phyloP scores from a whole-genome alignment of 1,139 yeast genomes.

The Scheffersomyces segobiensis region DNA sequence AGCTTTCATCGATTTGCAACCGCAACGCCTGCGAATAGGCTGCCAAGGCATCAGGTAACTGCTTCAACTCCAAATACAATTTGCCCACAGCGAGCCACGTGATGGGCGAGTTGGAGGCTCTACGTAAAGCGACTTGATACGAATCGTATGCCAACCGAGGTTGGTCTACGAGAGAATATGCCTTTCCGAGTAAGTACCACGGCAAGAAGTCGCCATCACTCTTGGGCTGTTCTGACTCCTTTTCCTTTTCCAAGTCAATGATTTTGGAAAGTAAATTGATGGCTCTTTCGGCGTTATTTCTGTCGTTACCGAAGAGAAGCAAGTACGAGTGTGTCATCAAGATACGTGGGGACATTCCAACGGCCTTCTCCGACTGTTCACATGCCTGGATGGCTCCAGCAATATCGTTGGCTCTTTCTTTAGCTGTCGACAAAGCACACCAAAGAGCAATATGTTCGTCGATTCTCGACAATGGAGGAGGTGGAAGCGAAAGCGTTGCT shows the following conservation, averaged over 20 bases:
- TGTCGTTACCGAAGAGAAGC: conserved; percentile 29
- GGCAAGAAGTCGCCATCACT: conserved; percentile 53
- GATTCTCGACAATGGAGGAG: conserved; percentile 45
- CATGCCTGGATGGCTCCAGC: conserved; percentile 50
- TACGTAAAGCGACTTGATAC: conserved; percentile 56
- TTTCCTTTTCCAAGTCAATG: conserved; percentile 28
- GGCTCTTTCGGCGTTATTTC: conserved; percentile 36
- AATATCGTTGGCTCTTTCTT: conserved; percentile 50
- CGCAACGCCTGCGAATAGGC: conserved; percentile 68
- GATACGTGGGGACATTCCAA: conserved; percentile 47
- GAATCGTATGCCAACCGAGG: conserved; percentile 58
- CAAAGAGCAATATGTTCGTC: conserved; percentile 52
- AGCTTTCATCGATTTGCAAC: conserved; percentile 49
- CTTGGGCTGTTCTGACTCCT: conserved; percentile 16
- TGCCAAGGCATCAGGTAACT: conserved; percentile 63
- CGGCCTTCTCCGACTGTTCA: conserved; percentile 44
- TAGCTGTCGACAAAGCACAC: conserved; percentile 53
- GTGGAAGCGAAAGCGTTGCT: conserved; percentile 49
- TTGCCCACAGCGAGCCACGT: conserved; percentile 71
- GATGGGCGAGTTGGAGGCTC: conserved; percentile 55
- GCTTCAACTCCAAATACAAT: conserved; percentile 57
- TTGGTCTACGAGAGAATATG: conserved; percentile 45
- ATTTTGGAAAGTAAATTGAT: conserved; percentile 37
- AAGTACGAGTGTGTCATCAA: conserved; percentile 50
- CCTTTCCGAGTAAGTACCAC: conserved; percentile 58